These are phyloP conservation scores for Aquilaria yunnanensis DNA, from an alignment of 345 rosid genomes.

Conservation along the genomic window DNA sequence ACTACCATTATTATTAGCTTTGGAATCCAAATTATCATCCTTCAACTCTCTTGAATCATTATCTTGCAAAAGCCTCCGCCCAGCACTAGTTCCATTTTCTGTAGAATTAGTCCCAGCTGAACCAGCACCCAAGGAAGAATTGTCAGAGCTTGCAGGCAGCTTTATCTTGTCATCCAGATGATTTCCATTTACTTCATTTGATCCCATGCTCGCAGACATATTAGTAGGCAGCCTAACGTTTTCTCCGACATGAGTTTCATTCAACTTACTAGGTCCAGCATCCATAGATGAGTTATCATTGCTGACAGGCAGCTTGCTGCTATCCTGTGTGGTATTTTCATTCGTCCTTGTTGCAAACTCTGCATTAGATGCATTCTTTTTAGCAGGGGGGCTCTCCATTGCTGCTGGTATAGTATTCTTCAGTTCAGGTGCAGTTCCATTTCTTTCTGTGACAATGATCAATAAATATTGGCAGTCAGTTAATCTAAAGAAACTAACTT, in stretches of 20 bases:
- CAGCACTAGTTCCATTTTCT: constrained; percentile 39
- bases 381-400: constrained; percentile 24
- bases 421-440: constrained; percentile 37
- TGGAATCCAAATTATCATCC: constrained; percentile 42
- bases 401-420: constrained; percentile 29
- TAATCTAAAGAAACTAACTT: constrained; percentile 7
- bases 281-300: constrained; percentile 27
- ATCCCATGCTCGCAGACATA: constrained; percentile 3
- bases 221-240: too few relatives aligned
- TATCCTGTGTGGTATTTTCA: constrained; percentile 29
- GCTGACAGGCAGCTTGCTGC: constrained; percentile 31
- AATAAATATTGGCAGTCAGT: constrained; percentile 14
- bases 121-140: constrained; percentile 30
- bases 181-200: constrained; percentile 19
- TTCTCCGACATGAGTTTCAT: too few relatives aligned
- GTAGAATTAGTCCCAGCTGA: constrained; percentile 30
- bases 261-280: constrained; percentile 13
- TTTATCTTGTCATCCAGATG: constrained; percentile 31
- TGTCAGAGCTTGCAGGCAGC: constrained; percentile 28
- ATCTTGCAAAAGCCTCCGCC: constrained; percentile 80
- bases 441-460: constrained; percentile 40
- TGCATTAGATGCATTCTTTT: constrained; percentile 27
- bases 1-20: constrained; percentile 31
- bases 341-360: constrained; percentile 32
- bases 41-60: constrained; percentile 37